These are phyloP conservation scores for Beverwykella pulmonaria DNA, from an alignment of 495 filamentous ascomycete species.

Conservation along the genomic window DNA sequence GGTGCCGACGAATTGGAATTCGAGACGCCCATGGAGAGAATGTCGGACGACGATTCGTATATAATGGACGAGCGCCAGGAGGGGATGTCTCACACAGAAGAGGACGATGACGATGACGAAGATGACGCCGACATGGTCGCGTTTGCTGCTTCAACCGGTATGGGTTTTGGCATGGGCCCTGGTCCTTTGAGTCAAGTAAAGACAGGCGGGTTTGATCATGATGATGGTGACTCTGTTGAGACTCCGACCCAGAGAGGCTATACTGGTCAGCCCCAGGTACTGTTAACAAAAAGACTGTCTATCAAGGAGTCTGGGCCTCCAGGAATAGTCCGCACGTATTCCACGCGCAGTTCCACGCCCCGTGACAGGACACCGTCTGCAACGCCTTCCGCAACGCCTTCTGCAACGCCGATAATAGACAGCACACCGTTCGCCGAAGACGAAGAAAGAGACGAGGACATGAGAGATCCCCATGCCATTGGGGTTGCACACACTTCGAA, in stretches of 20 bases:
- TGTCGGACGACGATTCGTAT: slow-evolving; percentile 30
- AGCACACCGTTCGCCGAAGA: slow-evolving; percentile 28
- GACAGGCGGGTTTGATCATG: background rate
- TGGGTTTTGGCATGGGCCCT: slow-evolving; percentile 28
- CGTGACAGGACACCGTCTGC: background rate
- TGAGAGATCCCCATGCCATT: slow-evolving; percentile 27
- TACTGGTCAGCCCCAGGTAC: slow-evolving; percentile 24
- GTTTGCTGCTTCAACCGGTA: slow-evolving; percentile 33
- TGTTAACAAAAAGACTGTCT: slow-evolving; percentile 34
- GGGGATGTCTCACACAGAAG: slow-evolving; percentile 7
- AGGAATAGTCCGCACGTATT: slow-evolving; percentile 34
- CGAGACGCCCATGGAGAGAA: slow-evolving; percentile 27
- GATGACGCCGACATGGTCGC: slow-evolving; percentile 31
- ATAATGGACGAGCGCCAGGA: slow-evolving; percentile 25
- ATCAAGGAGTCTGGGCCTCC: slow-evolving; percentile 30
- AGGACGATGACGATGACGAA: slow-evolving; percentile 5
- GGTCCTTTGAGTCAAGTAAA: slow-evolving; percentile 12
- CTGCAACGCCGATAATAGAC: slow-evolving; percentile 5
- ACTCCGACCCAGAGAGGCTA: slow-evolving; percentile 20
- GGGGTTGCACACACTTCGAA: slow-evolving; percentile 39
- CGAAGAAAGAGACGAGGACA: slow-evolving; percentile 19
- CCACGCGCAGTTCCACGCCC: slow-evolving; percentile 21
- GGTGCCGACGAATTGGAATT: slow-evolving; percentile 9
- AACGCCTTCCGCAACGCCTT: too few relatives aligned
- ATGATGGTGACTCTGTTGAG: slow-evolving; percentile 15